These are phyloP conservation scores for Colletotrichum gloeosporioides DNA, from an alignment of 2,329 filamentous ascomycete genomes.

Conservation along the genomic window DNA sequence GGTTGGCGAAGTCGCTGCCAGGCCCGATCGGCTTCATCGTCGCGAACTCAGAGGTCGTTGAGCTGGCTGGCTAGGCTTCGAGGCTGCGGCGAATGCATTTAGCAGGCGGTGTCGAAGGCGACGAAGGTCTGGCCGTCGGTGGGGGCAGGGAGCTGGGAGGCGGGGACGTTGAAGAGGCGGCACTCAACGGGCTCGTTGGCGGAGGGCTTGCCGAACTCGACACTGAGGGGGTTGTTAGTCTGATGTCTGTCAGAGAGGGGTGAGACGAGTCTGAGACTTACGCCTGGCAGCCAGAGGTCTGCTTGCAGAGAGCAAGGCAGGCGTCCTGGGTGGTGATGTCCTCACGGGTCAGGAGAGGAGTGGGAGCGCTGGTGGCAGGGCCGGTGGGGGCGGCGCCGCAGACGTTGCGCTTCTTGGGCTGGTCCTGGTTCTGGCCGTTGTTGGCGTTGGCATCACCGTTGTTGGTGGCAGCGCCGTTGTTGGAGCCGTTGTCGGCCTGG, in stretches of 20 bases:
- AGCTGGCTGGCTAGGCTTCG: neutral
- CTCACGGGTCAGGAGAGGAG: neutral
- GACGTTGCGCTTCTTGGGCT: neutral
- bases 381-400: constrained; percentile 14
- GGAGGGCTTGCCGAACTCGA: constrained; percentile 30
- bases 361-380: neutral
- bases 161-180: constrained; percentile 10
- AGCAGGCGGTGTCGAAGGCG: constrained; percentile 8
- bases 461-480: neutral
- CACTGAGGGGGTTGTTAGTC: neutral
- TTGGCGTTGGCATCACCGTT: neutral
- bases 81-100: neutral
- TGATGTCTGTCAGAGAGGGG: neutral
- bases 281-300: constrained; percentile 28
- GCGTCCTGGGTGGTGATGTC: constrained; percentile 8
- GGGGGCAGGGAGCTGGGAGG: constrained; percentile 12
- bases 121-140: constrained; percentile 9
- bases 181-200: constrained; percentile 3
- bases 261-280: neutral
- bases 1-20: neutral
- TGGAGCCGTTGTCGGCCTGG: neutral
- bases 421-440: neutral
- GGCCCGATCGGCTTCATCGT: neutral
- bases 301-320: constrained; percentile 16
- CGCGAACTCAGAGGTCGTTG: neutral